Conservation (phyloP, 2,329 filamentous ascomycete genomes). For the Dryadomyces quercus-mongolicae region DNA sequence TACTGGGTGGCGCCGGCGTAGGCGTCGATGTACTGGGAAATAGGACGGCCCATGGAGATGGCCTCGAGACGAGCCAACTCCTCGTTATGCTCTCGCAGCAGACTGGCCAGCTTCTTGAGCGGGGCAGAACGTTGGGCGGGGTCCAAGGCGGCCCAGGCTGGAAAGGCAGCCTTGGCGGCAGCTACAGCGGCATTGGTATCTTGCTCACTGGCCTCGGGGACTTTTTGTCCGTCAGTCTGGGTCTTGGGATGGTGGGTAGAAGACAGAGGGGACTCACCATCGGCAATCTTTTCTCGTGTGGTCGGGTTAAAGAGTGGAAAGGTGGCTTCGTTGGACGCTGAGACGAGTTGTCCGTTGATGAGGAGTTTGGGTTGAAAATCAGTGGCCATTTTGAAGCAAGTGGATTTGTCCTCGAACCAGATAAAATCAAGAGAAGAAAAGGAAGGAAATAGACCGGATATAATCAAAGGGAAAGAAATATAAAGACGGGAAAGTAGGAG, state of each 20-base stretch:
- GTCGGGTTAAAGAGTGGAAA: conserved; percentile 32
- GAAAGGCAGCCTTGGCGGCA: conserved; percentile 30
- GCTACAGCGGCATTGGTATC: conserved; percentile 31
- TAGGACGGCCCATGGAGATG: conserved; percentile 31
- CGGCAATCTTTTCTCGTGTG: conserved; percentile 24
- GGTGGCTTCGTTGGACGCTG: conserved; percentile 30
- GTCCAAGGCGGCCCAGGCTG: conserved; percentile 29
- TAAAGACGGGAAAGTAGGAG: too few species aligned
- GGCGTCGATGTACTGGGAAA: conserved; percentile 25
- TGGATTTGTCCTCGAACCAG: neutral
- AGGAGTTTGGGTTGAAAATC: neutral
- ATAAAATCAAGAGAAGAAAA: neutral
- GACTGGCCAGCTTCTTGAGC: conserved; percentile 31
- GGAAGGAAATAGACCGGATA: too few species aligned
- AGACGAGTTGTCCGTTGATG: conserved; percentile 21
- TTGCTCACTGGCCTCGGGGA: conserved; percentile 29
- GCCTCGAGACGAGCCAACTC: conserved; percentile 33
- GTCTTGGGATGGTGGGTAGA: conserved; percentile 4
- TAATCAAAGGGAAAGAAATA: too few species aligned
- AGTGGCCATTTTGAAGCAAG: neutral
- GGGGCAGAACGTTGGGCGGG: conserved; percentile 24
- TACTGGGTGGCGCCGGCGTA: conserved; percentile 21
- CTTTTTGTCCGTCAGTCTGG: conserved; percentile 6
- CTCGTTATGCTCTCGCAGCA: conserved; percentile 26
- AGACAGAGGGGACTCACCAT: conserved; percentile 14